These are phyloP conservation scores for Juncus effusus DNA, from an alignment of 176 grass and related monocot genomes.

Conservation along the genomic window DNA sequence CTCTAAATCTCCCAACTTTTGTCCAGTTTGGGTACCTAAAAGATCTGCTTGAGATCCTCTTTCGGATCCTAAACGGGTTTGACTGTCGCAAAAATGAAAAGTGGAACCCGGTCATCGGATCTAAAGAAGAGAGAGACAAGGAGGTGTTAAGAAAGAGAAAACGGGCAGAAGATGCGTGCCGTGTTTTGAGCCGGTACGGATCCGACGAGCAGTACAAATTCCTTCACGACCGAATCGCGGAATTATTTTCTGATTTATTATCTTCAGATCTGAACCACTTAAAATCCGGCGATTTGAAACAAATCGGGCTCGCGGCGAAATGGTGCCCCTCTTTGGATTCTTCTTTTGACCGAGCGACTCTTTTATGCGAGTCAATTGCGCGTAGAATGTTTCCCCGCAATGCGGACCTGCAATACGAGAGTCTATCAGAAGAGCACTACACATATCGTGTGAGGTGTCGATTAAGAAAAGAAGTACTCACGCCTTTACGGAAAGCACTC, in stretches of 20 bases:
- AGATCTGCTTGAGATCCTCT: conserved; percentile 65
- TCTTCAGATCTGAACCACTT: conserved; percentile 53
- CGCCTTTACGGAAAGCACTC: conserved; percentile 62
- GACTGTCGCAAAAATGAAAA: conserved; percentile 2
- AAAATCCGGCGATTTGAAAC: conserved; percentile 22
- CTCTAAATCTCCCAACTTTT: conserved; percentile 45
- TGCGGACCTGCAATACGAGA: conserved; percentile 33
- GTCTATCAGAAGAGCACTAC: conserved; percentile 48
- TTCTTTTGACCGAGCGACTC: conserved; percentile 71
- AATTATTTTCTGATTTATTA: conserved; percentile 57
- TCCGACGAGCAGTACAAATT: conserved; percentile 46
- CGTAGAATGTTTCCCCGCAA: conserved; percentile 57
- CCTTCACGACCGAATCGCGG: conserved; percentile 65
- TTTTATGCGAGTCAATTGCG: conserved; percentile 75
- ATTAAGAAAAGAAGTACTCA: conserved; percentile 46
- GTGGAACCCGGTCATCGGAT: not conserved
- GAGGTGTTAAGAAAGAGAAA: conserved; percentile 27
- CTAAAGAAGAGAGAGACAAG: conserved; percentile 17
- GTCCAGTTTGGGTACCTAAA: conserved; percentile 63
- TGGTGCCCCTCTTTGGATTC: conserved; percentile 83
- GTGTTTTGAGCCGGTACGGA: conserved; percentile 45
- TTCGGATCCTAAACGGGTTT: conserved; percentile 48
- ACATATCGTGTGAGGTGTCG: conserved; percentile 53
- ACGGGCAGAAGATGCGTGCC: conserved; percentile 34
- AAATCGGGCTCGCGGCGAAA: conserved; percentile 66